Evolutionary conservation across 208 protist genomes (phyloP).

Genomic region (Trichomonas tenax): DNA sequence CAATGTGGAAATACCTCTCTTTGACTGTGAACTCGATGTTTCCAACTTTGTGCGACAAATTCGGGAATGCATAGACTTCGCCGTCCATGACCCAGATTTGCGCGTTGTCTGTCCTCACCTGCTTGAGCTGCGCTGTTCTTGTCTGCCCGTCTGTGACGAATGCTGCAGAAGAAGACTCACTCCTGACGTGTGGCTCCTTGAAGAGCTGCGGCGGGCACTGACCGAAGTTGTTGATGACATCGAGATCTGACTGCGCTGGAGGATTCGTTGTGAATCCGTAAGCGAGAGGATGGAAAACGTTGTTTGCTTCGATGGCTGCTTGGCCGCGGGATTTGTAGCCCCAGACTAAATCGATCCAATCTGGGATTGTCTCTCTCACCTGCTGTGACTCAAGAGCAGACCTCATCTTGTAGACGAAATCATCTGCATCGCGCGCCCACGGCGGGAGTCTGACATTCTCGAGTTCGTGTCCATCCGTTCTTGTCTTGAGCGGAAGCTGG

Average conservation of each 20-base stretch:
- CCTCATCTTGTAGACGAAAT: conserved; percentile 46
- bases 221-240: neutral
- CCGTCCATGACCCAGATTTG: neutral
- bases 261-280: neutral
- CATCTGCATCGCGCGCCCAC: conserved; percentile 27
- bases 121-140: neutral
- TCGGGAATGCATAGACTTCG: neutral
- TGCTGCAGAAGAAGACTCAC: neutral
- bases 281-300: neutral
- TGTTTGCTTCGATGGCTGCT: neutral
- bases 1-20: neutral
- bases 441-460: conserved; percentile 27
- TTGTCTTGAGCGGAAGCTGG: conserved; percentile 36
- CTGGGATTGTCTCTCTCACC: conserved; percentile 39
- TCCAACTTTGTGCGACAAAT: neutral
- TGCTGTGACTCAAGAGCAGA: conserved; percentile 42
- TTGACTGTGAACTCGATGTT: neutral
- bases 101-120: neutral
- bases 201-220: neutral
- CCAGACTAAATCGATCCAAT: conserved; percentile 57
- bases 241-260: neutral
- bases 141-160: neutral
- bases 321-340: conserved; percentile 47
- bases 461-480: conserved; percentile 26
- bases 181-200: neutral